These are phyloP conservation scores for Kodamaea sagamina DNA, from an alignment of 805 yeast genomes.

Conservation along the genomic window DNA sequence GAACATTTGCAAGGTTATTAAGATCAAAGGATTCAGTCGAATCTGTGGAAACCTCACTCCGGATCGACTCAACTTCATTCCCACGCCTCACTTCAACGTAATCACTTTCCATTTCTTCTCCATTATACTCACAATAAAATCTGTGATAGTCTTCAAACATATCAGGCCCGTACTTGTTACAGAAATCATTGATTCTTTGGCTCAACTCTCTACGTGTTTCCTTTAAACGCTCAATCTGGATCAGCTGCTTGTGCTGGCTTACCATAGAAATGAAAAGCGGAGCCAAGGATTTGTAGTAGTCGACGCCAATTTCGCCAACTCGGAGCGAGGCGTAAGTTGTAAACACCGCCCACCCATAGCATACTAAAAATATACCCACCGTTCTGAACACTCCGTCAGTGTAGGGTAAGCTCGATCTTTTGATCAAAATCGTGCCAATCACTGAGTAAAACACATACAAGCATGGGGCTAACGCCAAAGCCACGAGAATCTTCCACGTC, in stretches of 20 bases:
- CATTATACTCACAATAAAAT: conserved; percentile 30
- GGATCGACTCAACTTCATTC: not conserved
- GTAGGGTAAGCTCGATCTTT: conserved; percentile 17
- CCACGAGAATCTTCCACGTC: conserved; percentile 47
- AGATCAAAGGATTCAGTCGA: conserved; percentile 15
- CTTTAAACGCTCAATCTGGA: conserved; percentile 37
- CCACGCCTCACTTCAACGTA: conserved; percentile 2
- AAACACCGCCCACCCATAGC: conserved; percentile 38
- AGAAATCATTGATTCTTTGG: conserved; percentile 33
- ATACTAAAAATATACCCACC: conserved; percentile 27
- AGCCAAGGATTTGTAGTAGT: conserved; percentile 40
- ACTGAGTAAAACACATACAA: conserved; percentile 42
- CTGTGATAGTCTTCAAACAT: conserved; percentile 40
- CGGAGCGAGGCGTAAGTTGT: conserved; percentile 45
- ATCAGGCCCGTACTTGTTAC: conserved; percentile 39
- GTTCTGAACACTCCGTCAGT: conserved; percentile 13
- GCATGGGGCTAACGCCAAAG: conserved; percentile 42
- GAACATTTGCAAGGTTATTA: conserved; percentile 29
- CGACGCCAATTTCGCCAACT: conserved; percentile 45
- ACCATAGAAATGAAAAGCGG: conserved; percentile 39
- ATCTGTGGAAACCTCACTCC: conserved; percentile 7
- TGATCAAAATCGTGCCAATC: conserved; percentile 30
- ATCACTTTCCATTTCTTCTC: conserved; percentile 9
- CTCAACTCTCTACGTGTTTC: conserved; percentile 29
- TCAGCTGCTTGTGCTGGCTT: conserved; percentile 28